Percentiles rank a stretch among this genome's conserved stretches.
These are phyloP conservation scores for Panus rudis DNA, from an alignment of 768 basidiomycete species.

Conservation along the genomic window DNA sequence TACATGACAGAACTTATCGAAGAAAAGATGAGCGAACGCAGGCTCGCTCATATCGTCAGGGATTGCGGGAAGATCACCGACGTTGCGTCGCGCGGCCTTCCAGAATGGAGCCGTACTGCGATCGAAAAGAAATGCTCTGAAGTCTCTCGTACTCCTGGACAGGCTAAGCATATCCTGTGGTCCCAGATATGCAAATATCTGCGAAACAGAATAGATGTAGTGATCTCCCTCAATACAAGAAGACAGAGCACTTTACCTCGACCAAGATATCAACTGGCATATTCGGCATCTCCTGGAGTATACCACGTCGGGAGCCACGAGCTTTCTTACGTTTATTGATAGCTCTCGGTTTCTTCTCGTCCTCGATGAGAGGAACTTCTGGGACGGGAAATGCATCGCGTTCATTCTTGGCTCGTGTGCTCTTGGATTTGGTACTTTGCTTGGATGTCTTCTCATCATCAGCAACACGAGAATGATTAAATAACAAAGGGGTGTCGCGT, in stretches of 20 bases:
- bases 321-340: no score
- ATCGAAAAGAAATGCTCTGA: conserved; percentile 28
- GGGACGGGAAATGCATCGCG: no score
- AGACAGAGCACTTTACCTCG: conserved; percentile 5
- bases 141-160: conserved; percentile 28
- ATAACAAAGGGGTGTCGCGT: no score
- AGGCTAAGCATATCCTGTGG: conserved; percentile 38
- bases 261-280: conserved; percentile 15
- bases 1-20: conserved; percentile 28
- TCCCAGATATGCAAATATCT: conserved; percentile 33
- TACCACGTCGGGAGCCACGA: no score
- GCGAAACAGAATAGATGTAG: conserved; percentile 14
- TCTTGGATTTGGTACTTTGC: no score
- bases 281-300: conserved; percentile 9
- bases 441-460: no score
- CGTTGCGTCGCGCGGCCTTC: conserved; percentile 26
- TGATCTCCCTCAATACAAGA: background rate
- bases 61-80: conserved; percentile 16
- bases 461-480: no score
- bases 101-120: conserved; percentile 23
- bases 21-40: conserved; percentile 31
- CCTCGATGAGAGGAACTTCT: no score
- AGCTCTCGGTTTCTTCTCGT: no score
- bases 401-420: no score
- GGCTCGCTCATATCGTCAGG: conserved; percentile 26